These are phyloP conservation scores for Colletotrichum ledebouriae DNA, from an alignment of 2,329 filamentous ascomycete genomes.

Conservation along the genomic window DNA sequence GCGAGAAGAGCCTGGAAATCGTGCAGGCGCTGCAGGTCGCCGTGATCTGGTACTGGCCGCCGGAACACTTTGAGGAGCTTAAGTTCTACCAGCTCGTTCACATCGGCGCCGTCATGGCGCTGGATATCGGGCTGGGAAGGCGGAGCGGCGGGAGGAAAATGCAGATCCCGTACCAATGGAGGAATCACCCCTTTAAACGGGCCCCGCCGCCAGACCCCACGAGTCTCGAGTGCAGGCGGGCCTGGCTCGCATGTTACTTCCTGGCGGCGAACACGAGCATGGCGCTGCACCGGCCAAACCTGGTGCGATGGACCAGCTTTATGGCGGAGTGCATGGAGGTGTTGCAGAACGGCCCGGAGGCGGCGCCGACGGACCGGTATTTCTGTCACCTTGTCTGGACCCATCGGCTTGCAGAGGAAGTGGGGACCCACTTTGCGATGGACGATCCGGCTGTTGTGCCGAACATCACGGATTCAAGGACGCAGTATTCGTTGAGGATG, in stretches of 20 bases:
- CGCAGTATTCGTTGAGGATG: conserved; percentile 73
- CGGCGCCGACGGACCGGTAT: conserved; percentile 68
- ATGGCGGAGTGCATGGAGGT: conserved; percentile 71
- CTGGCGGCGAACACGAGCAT: conserved; percentile 71
- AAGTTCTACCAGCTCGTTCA: conserved; percentile 93
- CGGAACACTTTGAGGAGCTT: conserved; percentile 85
- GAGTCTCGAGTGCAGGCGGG: conserved; percentile 67
- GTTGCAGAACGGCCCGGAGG: conserved; percentile 66
- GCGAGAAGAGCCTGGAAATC: conserved; percentile 86
- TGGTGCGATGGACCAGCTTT: conserved; percentile 72
- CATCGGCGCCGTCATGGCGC: conserved; percentile 83
- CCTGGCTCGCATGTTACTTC: conserved; percentile 72
- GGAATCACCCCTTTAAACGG: conserved; percentile 58
- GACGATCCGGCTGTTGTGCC: conserved; percentile 71
- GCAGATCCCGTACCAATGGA: conserved; percentile 50
- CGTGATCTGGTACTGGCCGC: conserved; percentile 88
- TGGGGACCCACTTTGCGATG: conserved; percentile 74
- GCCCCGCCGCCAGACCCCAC: conserved; percentile 63
- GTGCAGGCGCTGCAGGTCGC: conserved; percentile 82
- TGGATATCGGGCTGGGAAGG: conserved; percentile 84
- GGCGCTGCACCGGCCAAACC: conserved; percentile 71
- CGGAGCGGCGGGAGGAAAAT: conserved; percentile 46
- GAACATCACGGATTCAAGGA: conserved; percentile 72
- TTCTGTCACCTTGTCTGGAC: conserved; percentile 72
- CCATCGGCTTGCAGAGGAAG: conserved; percentile 76